Conservation (phyloP, 2,329 filamentous ascomycete species). For the Diaporthe sp. region DNA sequence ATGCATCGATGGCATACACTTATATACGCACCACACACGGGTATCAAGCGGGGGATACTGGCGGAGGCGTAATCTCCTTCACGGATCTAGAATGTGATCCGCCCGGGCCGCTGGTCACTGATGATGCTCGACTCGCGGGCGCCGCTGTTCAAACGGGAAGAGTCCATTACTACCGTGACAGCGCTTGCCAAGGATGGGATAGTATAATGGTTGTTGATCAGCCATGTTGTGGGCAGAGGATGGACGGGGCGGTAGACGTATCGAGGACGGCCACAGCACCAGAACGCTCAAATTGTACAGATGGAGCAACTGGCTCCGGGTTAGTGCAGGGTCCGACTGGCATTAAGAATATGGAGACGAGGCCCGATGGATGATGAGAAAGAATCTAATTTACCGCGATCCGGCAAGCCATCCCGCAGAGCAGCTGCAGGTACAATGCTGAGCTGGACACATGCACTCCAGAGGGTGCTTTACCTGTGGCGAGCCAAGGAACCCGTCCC, state of each 20-base stretch:
- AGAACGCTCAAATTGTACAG: not conserved
- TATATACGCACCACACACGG: constrained; percentile 4
- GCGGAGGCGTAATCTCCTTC: constrained; percentile 12
- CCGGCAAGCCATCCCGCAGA: constrained; percentile 5
- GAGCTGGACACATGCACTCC: not conserved
- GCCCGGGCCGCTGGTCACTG: not conserved
- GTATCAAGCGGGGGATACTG: not conserved
- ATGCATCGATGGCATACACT: not conserved
- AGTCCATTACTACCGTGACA: constrained; percentile 1
- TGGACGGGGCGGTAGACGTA: not conserved
- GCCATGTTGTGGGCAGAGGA: not conserved
- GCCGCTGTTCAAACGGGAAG: not conserved
- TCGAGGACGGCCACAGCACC: not conserved
- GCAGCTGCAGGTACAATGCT: constrained; percentile 12
- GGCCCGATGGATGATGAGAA: constrained; percentile 10
- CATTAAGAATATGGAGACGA: constrained; percentile 15
- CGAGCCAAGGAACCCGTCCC: constrained; percentile 2
- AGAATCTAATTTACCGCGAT: constrained; percentile 13
- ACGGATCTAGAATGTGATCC: not conserved
- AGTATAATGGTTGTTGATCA: not conserved
- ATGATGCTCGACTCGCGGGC: not conserved
- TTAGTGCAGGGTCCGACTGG: constrained; percentile 3
- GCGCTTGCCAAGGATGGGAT: constrained; percentile 12
- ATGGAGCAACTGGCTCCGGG: constrained; percentile 25
- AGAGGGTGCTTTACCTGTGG: constrained; percentile 1